Conservation (phyloP, 2,329 filamentous ascomycete genomes). For the Trichoderma afroharzianum region DNA sequence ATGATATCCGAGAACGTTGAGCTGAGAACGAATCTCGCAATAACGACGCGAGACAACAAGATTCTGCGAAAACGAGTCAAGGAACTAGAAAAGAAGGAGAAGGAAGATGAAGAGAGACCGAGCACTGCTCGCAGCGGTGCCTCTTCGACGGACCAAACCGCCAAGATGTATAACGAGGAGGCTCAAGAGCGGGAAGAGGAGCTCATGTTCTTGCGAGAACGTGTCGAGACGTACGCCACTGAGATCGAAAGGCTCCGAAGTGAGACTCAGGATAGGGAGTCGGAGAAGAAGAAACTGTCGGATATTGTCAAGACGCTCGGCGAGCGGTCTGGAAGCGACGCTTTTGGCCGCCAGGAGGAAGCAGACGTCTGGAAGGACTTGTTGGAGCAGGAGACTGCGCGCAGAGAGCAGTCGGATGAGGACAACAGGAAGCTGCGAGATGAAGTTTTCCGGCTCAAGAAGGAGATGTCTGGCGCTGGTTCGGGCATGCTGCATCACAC, state of each 20-base stretch:
- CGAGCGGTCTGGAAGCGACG: slow-evolving; percentile 48
- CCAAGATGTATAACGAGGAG: slow-evolving; percentile 55
- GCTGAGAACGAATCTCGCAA: slow-evolving; percentile 83
- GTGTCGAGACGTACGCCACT: slow-evolving; percentile 76
- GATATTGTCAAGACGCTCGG: slow-evolving; percentile 65
- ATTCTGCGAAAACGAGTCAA: slow-evolving; percentile 74
- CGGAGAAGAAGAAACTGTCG: slow-evolving; percentile 80
- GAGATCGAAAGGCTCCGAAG: slow-evolving; percentile 79
- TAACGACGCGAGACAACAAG: slow-evolving; percentile 88
- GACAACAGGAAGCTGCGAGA: slow-evolving; percentile 81
- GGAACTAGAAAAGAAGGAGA: slow-evolving; percentile 78
- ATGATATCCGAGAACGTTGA: slow-evolving; percentile 98
- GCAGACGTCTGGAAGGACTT: slow-evolving; percentile 93
- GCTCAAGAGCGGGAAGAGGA: slow-evolving; percentile 76
- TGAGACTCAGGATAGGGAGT: slow-evolving; percentile 74
- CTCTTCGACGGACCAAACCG: slow-evolving; percentile 57
- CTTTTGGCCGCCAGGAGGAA: slow-evolving; percentile 55
- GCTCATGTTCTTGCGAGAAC: slow-evolving; percentile 76
- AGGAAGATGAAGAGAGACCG: slow-evolving; percentile 60
- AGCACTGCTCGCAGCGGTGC: slow-evolving; percentile 55
- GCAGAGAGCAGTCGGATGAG: slow-evolving; percentile 85
- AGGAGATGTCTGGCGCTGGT: slow-evolving; percentile 43
- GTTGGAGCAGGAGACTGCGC: slow-evolving; percentile 83
- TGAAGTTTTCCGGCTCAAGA: slow-evolving; percentile 72
- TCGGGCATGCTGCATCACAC: slow-evolving; percentile 49